Conservation (phyloP, 257 asterid genomes). For the Cinchona pubescens region DNA sequence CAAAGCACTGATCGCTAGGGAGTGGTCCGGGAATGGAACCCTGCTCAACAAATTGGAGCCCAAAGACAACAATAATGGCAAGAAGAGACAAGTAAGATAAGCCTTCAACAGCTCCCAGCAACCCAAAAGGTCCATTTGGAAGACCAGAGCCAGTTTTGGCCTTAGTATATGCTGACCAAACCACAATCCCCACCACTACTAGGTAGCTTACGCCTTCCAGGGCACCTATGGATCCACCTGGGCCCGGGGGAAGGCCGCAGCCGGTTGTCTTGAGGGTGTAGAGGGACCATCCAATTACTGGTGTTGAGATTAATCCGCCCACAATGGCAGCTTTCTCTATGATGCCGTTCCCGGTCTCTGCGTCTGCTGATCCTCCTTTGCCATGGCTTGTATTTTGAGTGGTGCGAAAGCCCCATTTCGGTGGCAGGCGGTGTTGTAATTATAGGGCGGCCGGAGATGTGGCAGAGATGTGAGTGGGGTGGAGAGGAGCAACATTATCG, state of each 20-base stretch:
- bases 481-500: constrained; percentile 28
- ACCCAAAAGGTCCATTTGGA: constrained; percentile 80
- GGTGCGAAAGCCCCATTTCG: neutral
- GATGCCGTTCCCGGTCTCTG: constrained; percentile 30
- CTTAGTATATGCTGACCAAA: constrained; percentile 82
- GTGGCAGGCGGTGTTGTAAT: neutral
- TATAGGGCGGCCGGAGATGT: neutral
- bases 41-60: constrained; percentile 57
- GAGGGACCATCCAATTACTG: constrained; percentile 89
- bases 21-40: constrained; percentile 91
- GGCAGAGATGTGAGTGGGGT: constrained; percentile 8
- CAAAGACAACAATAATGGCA: constrained; percentile 64
- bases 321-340: constrained; percentile 43
- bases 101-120: constrained; percentile 93
- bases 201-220: constrained; percentile 91
- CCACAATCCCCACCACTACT: constrained; percentile 67
- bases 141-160: constrained; percentile 79
- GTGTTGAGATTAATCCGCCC: constrained; percentile 61
- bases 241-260: constrained; percentile 96
- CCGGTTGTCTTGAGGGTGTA: constrained; percentile 84
- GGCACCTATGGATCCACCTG: constrained; percentile 82
- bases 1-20: constrained; percentile 72
- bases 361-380: constrained; percentile 47
- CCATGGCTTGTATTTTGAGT: constrained; percentile 44
- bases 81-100: constrained; percentile 65